Base-by-base conservation (phyloP, 2,329 filamentous ascomycete genomes). In the Calonectria hongkongensis region DNA sequence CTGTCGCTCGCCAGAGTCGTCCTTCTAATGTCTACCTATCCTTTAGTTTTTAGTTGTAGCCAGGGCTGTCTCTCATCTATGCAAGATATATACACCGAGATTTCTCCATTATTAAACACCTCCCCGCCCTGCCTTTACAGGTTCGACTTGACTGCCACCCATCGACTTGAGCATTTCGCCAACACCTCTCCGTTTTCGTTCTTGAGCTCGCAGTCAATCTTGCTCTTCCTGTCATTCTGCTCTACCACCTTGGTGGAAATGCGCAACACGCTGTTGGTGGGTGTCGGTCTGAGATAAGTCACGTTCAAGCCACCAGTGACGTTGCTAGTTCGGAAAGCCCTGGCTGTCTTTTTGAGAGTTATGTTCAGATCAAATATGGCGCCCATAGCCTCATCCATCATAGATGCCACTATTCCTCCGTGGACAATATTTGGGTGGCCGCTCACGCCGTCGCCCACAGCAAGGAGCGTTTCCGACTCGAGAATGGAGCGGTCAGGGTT, bases 361-460 rank as follows among this genome's bases (percentile, higher is more conserved):
- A 74, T 68, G 33, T 86, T 86, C 8, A 85, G 74, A 63, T 85
- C 84, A 27, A 83, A 80, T 21, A 86, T 70, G 2, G 78, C 76
- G 4, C 84, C 83, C 74, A 84, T 82, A 6, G 81, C 74, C 79
- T 86, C 85, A 60, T 86, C 85, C 28, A 84, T 71, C 66, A 86
- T 73, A 6, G 84, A 76, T 43, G 81, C 81, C 10, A 79, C 77
- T 56, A 85, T 73, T 13, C 85, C 85, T 8, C 85, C 85, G 67
- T 86, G 84, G 2, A 84, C 72, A 12, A 85, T 71, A 9, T 76
- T 76, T 1, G 80, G 75, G 41, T 81, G 83, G 2, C 85, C 83
- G 8, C 79, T 81, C 6, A 85, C 74, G 2, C 83, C 84, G 2
- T 79, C 74, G 1, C 82, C 82, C 9, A 85, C 76, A 1, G 81